phyloP scores from a whole-genome alignment of 345 rosid genomes.

The Geranium rotundifolium region DNA sequence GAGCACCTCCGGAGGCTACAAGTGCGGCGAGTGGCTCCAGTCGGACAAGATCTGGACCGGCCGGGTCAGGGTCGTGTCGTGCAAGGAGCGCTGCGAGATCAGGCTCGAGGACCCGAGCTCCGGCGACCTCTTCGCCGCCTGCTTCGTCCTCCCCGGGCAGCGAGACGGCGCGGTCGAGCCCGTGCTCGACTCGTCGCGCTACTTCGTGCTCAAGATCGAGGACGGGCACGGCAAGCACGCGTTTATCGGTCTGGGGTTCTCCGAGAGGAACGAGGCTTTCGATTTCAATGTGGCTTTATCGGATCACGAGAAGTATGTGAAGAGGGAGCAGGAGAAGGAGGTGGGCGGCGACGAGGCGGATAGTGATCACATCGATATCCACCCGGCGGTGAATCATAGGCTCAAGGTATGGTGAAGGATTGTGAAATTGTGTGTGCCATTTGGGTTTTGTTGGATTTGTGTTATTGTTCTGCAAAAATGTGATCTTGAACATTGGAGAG shows the following conservation, averaged over 20 bases:
- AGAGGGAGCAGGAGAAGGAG: constrained; percentile 76
- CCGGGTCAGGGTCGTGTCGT: constrained; percentile 88
- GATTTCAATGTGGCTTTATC: constrained; percentile 98
- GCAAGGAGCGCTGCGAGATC: constrained; percentile 96
- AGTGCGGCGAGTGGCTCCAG: constrained; percentile 98
- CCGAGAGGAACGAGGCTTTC: constrained; percentile 92
- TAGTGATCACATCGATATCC: constrained; percentile 80
- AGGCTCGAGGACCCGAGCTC: constrained; percentile 88
- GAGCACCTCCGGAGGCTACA: constrained; percentile 89
- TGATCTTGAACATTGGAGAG: background rate
- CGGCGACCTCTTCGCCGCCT: constrained; percentile 87
- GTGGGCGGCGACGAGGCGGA: constrained; percentile 43
- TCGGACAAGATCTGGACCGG: constrained; percentile 99
- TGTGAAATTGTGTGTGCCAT: too few relatives aligned
- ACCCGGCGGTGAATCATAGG: constrained; percentile 94
- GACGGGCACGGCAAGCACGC: constrained; percentile 94
- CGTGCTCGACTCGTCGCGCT: constrained; percentile 91
- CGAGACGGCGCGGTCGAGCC: constrained; percentile 87
- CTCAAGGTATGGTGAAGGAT: constrained; percentile 47
- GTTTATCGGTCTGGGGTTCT: constrained; percentile 84
- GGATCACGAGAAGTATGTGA: constrained; percentile 88
- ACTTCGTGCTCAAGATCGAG: constrained; percentile 92
- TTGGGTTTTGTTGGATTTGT: background rate
- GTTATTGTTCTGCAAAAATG: background rate
- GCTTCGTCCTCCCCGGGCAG: constrained; percentile 76